A percentile compares a stretch with the other conserved stretches of the same genome.
Conservation (phyloP, 2,329 filamentous ascomycete species). For the Exserohilum rostratum region DNA sequence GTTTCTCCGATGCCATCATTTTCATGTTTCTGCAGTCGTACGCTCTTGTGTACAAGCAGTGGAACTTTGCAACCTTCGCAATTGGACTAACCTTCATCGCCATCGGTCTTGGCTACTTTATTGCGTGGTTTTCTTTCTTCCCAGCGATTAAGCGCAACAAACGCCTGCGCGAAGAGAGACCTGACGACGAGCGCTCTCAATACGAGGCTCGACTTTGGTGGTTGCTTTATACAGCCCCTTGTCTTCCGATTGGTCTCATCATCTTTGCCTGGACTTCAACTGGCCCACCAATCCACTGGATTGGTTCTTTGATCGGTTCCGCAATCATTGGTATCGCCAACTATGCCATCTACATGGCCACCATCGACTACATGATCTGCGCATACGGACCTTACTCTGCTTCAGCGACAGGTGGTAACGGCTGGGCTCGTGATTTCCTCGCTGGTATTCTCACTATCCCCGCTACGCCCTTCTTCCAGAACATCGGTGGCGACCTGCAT, state of each 20-base stretch:
- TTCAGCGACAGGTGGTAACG: constrained; percentile 78
- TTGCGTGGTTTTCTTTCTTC: constrained; percentile 68
- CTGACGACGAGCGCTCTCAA: constrained; percentile 39
- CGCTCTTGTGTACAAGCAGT: constrained; percentile 70
- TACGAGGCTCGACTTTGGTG: constrained; percentile 66
- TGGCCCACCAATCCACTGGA: constrained; percentile 71
- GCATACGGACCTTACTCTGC: constrained; percentile 77
- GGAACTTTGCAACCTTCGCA: constrained; percentile 64
- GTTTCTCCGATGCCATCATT: constrained; percentile 78
- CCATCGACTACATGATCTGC: constrained; percentile 80
- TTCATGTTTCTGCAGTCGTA: constrained; percentile 81
- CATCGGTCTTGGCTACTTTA: constrained; percentile 64
- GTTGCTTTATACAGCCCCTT: constrained; percentile 66
- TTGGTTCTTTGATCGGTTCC: constrained; percentile 69
- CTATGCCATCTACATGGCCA: constrained; percentile 77
- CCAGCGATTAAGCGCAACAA: constrained; percentile 55
- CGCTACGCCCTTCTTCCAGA: constrained; percentile 64
- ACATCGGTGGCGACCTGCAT: constrained; percentile 50
- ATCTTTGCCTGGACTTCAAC: constrained; percentile 74
- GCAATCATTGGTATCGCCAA: constrained; percentile 74
- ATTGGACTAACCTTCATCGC: constrained; percentile 69
- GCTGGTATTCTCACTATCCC: constrained; percentile 75
- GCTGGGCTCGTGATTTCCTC: constrained; percentile 76
- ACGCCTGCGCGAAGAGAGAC: constrained; percentile 35
- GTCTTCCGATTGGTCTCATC: constrained; percentile 71